Evolutionary conservation across 148 eudicot species (phyloP), one percentile per base, ranked within the genome.

Genomic region (Rhododendron ferrugineum): DNA sequence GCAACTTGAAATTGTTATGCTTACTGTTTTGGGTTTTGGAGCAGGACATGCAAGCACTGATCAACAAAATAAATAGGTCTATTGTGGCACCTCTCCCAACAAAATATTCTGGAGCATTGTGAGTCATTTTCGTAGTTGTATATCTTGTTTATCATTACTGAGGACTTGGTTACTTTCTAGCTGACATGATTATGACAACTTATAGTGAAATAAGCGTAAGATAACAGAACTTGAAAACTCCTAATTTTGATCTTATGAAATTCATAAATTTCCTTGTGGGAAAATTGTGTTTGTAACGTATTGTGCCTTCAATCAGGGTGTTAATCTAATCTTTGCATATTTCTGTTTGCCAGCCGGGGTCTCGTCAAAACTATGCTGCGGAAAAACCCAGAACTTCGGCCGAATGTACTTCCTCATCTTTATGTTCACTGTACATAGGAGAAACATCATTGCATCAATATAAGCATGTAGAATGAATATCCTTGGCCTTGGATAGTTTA

Each of bases 11-110:
- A 49, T 18, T 68, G 26, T 32, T 77, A n/a, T 62, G 44, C 68
- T 86, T 47, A 83, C 79, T 28, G 23, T 37, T 47, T 78, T 81
- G 15, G 49, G 74, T 85, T 66, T 74, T 86, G 86, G 78, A 42
- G 88, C 95, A 97, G 99, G 99, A 97, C 81, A 97, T 97, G 95
- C 98, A 94, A 86, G 98, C 95, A 85, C 92, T 97, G 86, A 97
- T 97, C 91, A 97, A 92, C 86, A 97, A 94, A 87, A 97, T 97
- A 64, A 94, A 91, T 91, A 95, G 90, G 92, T 94, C 98, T 73
- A 92, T 94, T 79, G 95, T 97, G 82, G 96, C 98, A 84, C 99
- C 99, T 47, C 98, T 97, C 76, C 98, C 99, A 42, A 88, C 94
- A 87, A 91, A 89, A 84, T 97, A 94, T 86, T 91, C 98, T 77